Conservation (phyloP, 495 filamentous ascomycete species). For the Neurospora sp. region DNA sequence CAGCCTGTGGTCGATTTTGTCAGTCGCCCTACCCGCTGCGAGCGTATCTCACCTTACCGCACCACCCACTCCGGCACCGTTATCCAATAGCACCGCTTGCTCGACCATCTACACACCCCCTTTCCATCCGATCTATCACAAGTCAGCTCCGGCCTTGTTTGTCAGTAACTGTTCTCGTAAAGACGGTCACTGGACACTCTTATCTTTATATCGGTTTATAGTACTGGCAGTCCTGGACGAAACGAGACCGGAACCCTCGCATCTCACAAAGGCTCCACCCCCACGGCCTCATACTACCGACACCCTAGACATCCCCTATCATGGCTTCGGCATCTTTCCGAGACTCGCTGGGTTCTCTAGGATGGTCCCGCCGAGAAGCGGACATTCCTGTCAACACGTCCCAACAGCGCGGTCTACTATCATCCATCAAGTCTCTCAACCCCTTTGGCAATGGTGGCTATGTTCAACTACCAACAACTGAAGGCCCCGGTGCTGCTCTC, state of each 20-base stretch:
- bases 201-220: neutral
- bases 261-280: neutral
- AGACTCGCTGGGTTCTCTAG: constrained; percentile 87
- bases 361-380: constrained; percentile 82
- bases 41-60: constrained; percentile 3
- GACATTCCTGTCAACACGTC: constrained; percentile 72
- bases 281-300: neutral
- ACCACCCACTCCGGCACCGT: constrained; percentile 3
- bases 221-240: neutral
- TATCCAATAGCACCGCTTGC: constrained; percentile 9
- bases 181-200: constrained; percentile 15
- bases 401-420: constrained; percentile 61
- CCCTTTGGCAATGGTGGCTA: constrained; percentile 84
- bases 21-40: constrained; percentile 6
- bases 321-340: constrained; percentile 92
- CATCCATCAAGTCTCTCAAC: constrained; percentile 75
- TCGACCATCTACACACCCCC: constrained; percentile 4
- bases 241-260: neutral
- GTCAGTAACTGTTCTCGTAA: constrained; percentile 1
- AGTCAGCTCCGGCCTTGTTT: constrained; percentile 11
- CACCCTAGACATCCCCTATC: constrained; percentile 5
- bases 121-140: constrained; percentile 12
- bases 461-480: constrained; percentile 80
- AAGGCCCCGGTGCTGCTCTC: constrained; percentile 73
- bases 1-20: neutral